Evolutionary conservation across 495 filamentous ascomycete species (phyloP).

Genomic region (Aspergillus funiculosus): DNA sequence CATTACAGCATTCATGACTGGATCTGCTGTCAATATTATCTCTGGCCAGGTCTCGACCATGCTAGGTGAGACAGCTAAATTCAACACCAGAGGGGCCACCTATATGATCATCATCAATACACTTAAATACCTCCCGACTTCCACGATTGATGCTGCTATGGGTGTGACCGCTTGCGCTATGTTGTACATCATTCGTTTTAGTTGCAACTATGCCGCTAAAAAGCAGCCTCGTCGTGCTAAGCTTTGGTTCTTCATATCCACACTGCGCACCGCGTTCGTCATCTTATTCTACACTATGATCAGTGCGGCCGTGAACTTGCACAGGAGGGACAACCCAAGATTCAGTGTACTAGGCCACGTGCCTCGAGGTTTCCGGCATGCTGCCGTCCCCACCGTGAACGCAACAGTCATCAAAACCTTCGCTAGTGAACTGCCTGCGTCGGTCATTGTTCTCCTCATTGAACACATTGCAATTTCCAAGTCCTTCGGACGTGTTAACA

Average conservation of each 20-base stretch:
- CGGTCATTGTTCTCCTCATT: constrained; percentile 89
- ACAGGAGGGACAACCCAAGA: constrained; percentile 40
- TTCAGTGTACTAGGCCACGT: constrained; percentile 70
- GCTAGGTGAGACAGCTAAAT: constrained; percentile 70
- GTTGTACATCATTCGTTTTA: constrained; percentile 74
- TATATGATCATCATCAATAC: constrained; percentile 86
- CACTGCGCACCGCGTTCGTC: constrained; percentile 84
- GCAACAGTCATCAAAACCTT: constrained; percentile 57
- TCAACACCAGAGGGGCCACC: constrained; percentile 70
- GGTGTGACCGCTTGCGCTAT: constrained; percentile 76
- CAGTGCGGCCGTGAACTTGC: constrained; percentile 73
- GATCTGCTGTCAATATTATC: constrained; percentile 86
- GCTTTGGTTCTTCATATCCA: constrained; percentile 81
- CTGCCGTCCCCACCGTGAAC: constrained; percentile 68
- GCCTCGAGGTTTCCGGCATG: constrained; percentile 79
- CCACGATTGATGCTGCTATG: constrained; percentile 78
- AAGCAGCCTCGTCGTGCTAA: constrained; percentile 66
- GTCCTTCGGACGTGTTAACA: constrained; percentile 93
- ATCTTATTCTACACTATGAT: constrained; percentile 92
- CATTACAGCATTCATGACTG: constrained; percentile 97
- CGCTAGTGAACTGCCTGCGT: constrained; percentile 60
- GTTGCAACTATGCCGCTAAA: constrained; percentile 61
- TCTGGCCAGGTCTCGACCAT: constrained; percentile 80
- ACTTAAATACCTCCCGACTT: constrained; percentile 63
- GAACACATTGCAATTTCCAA: constrained; percentile 98